phyloP scores from a whole-genome alignment of 1,284 basidiomycete genomes.

The Marasmius oreades region DNA sequence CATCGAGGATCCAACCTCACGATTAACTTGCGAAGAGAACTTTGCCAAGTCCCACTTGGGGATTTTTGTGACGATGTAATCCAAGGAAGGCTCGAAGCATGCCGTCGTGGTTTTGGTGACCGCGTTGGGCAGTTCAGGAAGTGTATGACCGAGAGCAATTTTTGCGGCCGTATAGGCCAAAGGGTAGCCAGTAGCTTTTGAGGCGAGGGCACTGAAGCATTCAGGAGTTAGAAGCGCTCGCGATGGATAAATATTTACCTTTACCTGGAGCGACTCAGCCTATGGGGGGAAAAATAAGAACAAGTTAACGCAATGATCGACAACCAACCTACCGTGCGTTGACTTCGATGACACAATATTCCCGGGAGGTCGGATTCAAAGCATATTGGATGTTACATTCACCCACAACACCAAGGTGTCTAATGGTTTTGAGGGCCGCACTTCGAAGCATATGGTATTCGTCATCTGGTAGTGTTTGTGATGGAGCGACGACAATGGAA shows the following conservation, averaged over 20 bases:
- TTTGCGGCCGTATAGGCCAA: conserved; percentile 99
- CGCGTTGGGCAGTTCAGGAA: conserved; percentile 97
- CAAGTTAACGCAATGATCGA: conserved; percentile 9
- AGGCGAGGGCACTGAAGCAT: conserved; percentile 81
- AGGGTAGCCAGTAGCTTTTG: conserved; percentile 98
- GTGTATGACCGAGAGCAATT: conserved; percentile 97
- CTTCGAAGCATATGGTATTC: conserved; percentile 99
- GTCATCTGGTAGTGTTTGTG: conserved; percentile 95
- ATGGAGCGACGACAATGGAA: conserved; percentile 99
- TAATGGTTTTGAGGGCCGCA: conserved; percentile 95
- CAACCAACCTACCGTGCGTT: conserved; percentile 72
- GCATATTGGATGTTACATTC: conserved; percentile 99
- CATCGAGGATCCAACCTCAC: conserved; percentile 96
- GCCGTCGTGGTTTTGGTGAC: conserved; percentile 99
- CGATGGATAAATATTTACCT: conserved; percentile 5
- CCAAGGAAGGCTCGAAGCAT: conserved; percentile 98
- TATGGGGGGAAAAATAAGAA: conserved; percentile 19
- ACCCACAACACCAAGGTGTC: conserved; percentile 97
- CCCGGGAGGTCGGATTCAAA: conserved; percentile 86
- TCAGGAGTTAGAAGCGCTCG: conserved; percentile 4
- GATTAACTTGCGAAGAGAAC: conserved; percentile 91
- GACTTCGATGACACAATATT: conserved; percentile 98
- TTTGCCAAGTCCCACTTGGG: conserved; percentile 99
- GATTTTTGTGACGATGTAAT: conserved; percentile 99
- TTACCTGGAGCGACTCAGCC: conserved; percentile 58